Base-by-base conservation (phyloP, 306 rosid species). In the Prunus persica region DNA sequence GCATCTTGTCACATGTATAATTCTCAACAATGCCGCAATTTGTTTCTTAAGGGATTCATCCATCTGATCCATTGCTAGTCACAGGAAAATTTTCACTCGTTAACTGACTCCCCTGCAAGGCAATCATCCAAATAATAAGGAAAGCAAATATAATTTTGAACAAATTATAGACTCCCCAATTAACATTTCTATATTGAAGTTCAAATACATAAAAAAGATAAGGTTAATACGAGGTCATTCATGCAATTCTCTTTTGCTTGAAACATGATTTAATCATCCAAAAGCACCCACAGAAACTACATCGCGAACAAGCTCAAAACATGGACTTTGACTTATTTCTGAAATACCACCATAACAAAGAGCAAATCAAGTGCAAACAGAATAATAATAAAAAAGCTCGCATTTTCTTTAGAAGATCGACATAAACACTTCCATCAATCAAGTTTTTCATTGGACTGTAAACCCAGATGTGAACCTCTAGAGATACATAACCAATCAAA, bases 41-140 rank as follows among this genome's bases (percentile, higher is more conserved):
- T 86, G 85, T 51, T 76, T 79, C 88, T 61, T 82, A 57, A 85
- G 30, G 61, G 88, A 78, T 46, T 84, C 76, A 27, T 85, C 87
- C 16, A 74, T 66, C 9, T 71, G 75, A 72, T 84, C 84, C 78
- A 77, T 73, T 60, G 38, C 71, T 52, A 77, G 38, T 16, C 82
- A 79, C 13, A 43, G 43, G 38, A 81, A 28, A 25, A 12, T 76
- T 80, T 55, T 76, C 86, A 74, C 77, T 19, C 13, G 27, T 43
- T 16, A 1, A 58, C 61, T 69, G 2, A 67, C 4, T 69, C 73
- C 45, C 61, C 60, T 69, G n/a, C 54, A 67, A 67, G 34, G 55
- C 20, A 67, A 14, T 15, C 38, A 27, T 13, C 27, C 3, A n/a
- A 22, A 58, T 25, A 11, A 60, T 24, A 60, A 73, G 58, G 49